Conservation (phyloP, 768 basidiomycete genomes). For the Pleurotus tuoliensis region DNA sequence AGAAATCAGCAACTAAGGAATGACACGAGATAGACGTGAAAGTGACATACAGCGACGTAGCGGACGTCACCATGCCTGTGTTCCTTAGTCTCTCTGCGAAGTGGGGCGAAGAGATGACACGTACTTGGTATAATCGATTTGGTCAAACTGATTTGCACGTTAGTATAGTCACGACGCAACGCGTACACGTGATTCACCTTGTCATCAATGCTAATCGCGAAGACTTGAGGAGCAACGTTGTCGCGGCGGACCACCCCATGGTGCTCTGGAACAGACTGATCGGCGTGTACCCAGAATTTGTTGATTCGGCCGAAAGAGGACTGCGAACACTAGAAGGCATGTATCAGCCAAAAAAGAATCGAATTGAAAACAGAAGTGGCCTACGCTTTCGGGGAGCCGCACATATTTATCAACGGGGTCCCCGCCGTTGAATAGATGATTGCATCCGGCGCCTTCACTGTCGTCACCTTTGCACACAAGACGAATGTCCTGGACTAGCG, state of each 20-base stretch:
- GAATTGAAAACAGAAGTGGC: conserved; percentile 11
- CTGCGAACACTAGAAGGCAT: conserved; percentile 29
- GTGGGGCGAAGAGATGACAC: too few relatives aligned
- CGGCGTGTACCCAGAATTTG: conserved; percentile 32
- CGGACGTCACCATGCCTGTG: too few relatives aligned
- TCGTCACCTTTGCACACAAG: background rate
- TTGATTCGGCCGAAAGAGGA: conserved; percentile 39
- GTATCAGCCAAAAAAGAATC: too few relatives aligned
- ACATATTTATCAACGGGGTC: conserved; percentile 47
- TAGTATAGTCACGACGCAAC: too few relatives aligned
- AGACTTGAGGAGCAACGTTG: background rate
- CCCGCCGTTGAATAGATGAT: conserved; percentile 31
- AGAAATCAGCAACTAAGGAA: too few relatives aligned
- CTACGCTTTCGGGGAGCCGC: conserved; percentile 48
- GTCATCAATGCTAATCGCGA: background rate
- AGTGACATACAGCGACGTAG: too few relatives aligned
- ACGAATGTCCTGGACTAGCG: background rate
- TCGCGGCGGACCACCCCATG: background rate
- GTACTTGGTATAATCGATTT: too few relatives aligned
- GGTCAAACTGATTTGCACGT: too few relatives aligned
- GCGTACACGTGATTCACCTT: background rate
- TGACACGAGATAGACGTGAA: too few relatives aligned
- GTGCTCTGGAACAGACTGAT: conserved; percentile 36
- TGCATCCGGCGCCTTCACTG: conserved; percentile 20
- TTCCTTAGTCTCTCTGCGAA: too few relatives aligned